Base-by-base conservation (phyloP, 1,284 basidiomycete species). In the Rhodofomes roseus region DNA sequence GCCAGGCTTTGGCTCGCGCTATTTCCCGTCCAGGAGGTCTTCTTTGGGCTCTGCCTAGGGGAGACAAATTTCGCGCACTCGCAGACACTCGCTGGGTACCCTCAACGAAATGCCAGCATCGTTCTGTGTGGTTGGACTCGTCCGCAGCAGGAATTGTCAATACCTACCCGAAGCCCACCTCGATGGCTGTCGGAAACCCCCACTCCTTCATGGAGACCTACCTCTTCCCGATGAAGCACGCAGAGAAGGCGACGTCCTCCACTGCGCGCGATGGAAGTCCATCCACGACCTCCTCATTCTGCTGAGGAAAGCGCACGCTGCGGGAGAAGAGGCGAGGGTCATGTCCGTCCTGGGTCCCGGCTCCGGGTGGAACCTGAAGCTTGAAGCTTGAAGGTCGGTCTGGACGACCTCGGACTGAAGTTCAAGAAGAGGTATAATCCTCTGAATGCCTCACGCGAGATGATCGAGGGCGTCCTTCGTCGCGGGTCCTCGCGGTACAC, bases 191-290 rank as follows among this genome's bases (percentile, higher is more conserved):
- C n/a, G 58, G 58, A 23, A 62, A 58, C 20, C 70, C 71, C 59
- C 70, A 74, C 65, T 71, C 74, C 62, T 77, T 76, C 61, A 68
- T 75, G 22, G 51, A 67, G 55, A 75, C 73, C 68, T 76, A 78
- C 57, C 71, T 69, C 29, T 68, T 70, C 18, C 66, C 73, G 31
- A 74, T 77, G 68, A 65, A 65, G 62, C 73, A 74, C 60, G 68
- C 75, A n/a, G 63, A 67, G 39, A 52, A 51, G 29, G 68, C 71
- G 36, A 66, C 72, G 11, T 54, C 62, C n/a, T 59, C 66, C 31
- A 72, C 59, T 73, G 71, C 55, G 60, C 69, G 34, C 62, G 71
- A 20, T 72, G 70, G 70, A 70, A 67, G 64, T 70, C 70, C 59
- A 62, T 66, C 7, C 50, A 68, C 29, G 71, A 71, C 53, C 62